phyloP scores from a whole-genome alignment of 176 grass and related monocot species.

The Triticum urartu region DNA sequence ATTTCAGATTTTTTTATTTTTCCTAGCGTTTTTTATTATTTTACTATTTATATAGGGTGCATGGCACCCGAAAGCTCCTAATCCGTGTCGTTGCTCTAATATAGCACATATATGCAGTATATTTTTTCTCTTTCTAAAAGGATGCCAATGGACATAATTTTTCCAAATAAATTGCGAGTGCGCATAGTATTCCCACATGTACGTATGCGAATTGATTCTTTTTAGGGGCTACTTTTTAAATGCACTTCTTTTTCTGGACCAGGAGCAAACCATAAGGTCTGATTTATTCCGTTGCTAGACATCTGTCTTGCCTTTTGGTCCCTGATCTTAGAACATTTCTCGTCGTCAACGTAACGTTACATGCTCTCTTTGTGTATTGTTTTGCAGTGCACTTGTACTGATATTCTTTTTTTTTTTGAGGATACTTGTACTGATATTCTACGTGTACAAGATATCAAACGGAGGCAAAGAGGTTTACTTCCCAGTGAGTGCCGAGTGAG shows the following conservation, averaged over 20 bases:
- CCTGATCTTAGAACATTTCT: background rate
- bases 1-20: too few species aligned
- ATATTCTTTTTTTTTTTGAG: slow-evolving; percentile 31
- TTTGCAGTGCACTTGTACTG: slow-evolving; percentile 68
- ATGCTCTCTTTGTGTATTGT: background rate
- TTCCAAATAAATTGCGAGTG: background rate
- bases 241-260: background rate
- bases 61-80: too few species aligned
- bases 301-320: background rate
- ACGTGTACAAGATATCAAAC: slow-evolving; percentile 72
- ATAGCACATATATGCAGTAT: background rate
- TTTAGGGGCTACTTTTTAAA: background rate
- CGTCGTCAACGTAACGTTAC: background rate
- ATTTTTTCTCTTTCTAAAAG: background rate
- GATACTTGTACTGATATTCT: slow-evolving; percentile 61
- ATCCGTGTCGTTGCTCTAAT: background rate
- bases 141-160: background rate
- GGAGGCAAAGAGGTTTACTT: slow-evolving; percentile 53
- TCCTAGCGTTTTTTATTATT: too few species aligned
- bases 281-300: background rate
- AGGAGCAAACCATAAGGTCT: background rate
- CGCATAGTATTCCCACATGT: background rate
- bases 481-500: slow-evolving; percentile 40
- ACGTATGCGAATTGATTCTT: too few species aligned
- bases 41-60: too few species aligned